Base-by-base conservation (phyloP, 2,329 filamentous ascomycete genomes). In the Colletotrichum salicis region DNA sequence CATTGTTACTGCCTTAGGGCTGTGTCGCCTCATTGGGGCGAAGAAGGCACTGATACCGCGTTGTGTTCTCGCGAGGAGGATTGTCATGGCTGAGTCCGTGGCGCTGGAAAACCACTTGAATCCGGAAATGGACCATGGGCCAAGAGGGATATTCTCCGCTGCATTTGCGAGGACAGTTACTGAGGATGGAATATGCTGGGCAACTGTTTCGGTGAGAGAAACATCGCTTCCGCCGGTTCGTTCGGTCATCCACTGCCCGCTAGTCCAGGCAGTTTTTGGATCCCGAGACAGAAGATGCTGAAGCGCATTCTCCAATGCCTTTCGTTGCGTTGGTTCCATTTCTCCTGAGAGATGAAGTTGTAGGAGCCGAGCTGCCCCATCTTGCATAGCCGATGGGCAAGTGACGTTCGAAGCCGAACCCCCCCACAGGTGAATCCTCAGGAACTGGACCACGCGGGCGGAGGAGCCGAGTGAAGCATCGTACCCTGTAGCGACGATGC, bases 191-290 rank as follows among this genome's bases (percentile, higher is more conserved):
- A 41, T 60, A 6, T 56, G 27, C 13, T 15, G 37, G 4, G 91
- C 90, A 5, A 88, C 80, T 0, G 92, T 94, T 79, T 94, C 92
- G 0, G 90, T 93, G 48, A 87, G 85, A 4, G 89, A 89, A 1
- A 94, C 90, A 76, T 94, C 92, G 73, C 90, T 92, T 0, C 92
- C 92, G 1, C 92, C 92, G 0, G 86, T 85, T 2, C 92, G 85
- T 75, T 94, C 92, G 0, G 92, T 94, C 92, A 94, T 94, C 92
- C 92, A 94, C 78, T 94, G 92, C 0, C 92, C 92, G 52, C 88
- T 92, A 0, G 91, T 94, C 92, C 92, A 94, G 0, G 89, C 88
- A 22, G 80, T 74, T 0, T 76, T 66, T 0, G 84, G 81, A 29
- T 91, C 84, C 5, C 87, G 83, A 4, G 86, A 88, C 1, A 83